Percentiles rank a stretch among this genome's conserved stretches.
Conservation (phyloP, 768 basidiomycete species). For the Myochromella boudieri region DNA sequence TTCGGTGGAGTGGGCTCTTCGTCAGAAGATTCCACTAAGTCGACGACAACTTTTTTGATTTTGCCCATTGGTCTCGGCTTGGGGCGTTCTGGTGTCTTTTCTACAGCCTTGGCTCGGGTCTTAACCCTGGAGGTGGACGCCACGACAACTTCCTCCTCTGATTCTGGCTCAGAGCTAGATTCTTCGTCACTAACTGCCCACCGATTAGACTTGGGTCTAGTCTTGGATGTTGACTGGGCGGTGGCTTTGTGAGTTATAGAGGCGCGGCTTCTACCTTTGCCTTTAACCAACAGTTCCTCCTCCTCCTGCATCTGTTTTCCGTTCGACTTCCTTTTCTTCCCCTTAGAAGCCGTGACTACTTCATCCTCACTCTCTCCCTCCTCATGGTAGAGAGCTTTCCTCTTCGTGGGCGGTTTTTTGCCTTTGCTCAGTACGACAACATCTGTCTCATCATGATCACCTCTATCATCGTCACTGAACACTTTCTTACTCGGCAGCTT, state of each 20-base stretch:
- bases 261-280: background rate
- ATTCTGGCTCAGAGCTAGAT: slow-evolving; percentile 7
- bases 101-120: slow-evolving; percentile 13
- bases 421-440: background rate
- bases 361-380: slow-evolving; percentile 10
- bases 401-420: background rate
- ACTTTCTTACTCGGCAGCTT: slow-evolving; percentile 15
- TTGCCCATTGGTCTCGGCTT: slow-evolving; percentile 10
- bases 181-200: slow-evolving; percentile 11
- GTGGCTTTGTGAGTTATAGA: too few species aligned
- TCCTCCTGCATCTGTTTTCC: slow-evolving; percentile 5
- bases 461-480: slow-evolving; percentile 11
- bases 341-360: background rate
- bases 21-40: slow-evolving; percentile 9
- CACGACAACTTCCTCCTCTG: slow-evolving; percentile 15
- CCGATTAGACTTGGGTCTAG: slow-evolving; percentile 5
- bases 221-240: slow-evolving; percentile 16
- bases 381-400: slow-evolving; percentile 1
- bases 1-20: slow-evolving; percentile 9
- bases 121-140: slow-evolving; percentile 15
- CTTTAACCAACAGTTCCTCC: slow-evolving; percentile 6
- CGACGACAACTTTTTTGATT: slow-evolving; percentile 5
- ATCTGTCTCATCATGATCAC: slow-evolving; percentile 4
- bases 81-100: slow-evolving; percentile 6
- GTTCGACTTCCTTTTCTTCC: slow-evolving; percentile 1